Conservation (phyloP, 257 asterid species). For the Vinca minor region DNA sequence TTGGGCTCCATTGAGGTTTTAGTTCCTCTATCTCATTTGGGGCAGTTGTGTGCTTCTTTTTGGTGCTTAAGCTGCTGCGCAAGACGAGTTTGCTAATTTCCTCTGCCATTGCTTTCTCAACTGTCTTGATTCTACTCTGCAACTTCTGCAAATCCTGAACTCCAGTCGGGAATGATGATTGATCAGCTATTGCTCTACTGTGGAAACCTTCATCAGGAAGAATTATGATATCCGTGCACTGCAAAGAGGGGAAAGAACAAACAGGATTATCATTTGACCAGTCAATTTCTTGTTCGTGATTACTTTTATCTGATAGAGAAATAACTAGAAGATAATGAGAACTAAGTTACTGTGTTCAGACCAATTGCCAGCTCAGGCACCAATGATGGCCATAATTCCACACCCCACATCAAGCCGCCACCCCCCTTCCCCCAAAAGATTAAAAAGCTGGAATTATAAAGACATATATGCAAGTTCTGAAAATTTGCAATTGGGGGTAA, state of each 20-base stretch:
- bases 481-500: not conserved
- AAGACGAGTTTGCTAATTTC: conserved; percentile 22
- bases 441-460: not conserved
- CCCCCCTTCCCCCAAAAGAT: not conserved
- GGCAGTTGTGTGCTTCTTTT: conserved; percentile 8
- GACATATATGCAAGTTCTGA: not conserved
- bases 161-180: conserved; percentile 22
- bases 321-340: not conserved
- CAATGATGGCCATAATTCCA: not conserved
- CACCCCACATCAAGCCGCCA: not conserved
- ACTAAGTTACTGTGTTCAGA: not conserved
- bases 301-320: not conserved
- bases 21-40: conserved; percentile 34
- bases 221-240: conserved; percentile 13
- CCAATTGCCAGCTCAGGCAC: not conserved
- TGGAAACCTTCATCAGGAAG: conserved; percentile 13
- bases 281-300: not conserved
- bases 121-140: conserved; percentile 46
- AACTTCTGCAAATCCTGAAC: conserved; percentile 44
- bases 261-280: not conserved
- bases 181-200: conserved; percentile 25
- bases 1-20: conserved; percentile 32
- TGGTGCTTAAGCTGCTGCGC: conserved; percentile 23
- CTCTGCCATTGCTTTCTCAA: conserved; percentile 44
- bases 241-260: not conserved